A percentile compares a stretch with the other conserved stretches of the same genome.
Evolutionary conservation across 2,329 filamentous ascomycete species (phyloP).

Genomic region (Fusarium sulawesiense): DNA sequence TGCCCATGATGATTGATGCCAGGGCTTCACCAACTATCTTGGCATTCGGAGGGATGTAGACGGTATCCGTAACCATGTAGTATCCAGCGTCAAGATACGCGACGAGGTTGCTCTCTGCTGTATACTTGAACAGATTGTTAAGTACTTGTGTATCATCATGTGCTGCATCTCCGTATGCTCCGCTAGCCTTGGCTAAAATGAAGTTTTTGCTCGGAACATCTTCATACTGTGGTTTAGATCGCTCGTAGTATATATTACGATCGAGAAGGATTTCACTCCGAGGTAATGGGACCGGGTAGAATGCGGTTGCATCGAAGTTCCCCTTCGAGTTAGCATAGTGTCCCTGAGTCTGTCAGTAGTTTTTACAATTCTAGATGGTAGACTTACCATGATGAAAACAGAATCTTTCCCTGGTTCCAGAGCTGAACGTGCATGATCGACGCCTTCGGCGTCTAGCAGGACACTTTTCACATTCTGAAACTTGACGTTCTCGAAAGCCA

Average conservation of each 20-base stretch:
- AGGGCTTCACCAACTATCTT: constrained; percentile 71
- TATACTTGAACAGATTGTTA: constrained; percentile 62
- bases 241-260: constrained; percentile 70
- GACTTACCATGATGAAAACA: constrained; percentile 46
- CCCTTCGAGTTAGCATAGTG: constrained; percentile 41
- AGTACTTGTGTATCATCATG: constrained; percentile 81
- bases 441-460: constrained; percentile 36
- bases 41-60: constrained; percentile 60
- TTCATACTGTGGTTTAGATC: constrained; percentile 80
- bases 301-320: constrained; percentile 39
- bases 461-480: constrained; percentile 52
- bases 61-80: constrained; percentile 69
- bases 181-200: constrained; percentile 69
- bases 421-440: constrained; percentile 30
- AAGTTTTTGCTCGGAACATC: constrained; percentile 68
- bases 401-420: constrained; percentile 14
- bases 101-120: constrained; percentile 64
- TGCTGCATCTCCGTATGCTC: constrained; percentile 71
- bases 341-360: constrained; percentile 39
- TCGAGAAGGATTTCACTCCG: constrained; percentile 61
- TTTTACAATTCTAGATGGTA: background rate
- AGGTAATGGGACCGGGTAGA: constrained; percentile 29
- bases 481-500: constrained; percentile 61
- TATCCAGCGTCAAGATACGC: constrained; percentile 71
- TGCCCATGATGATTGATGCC: constrained; percentile 65